Percentiles rank a stretch among this genome's conserved stretches.
Conservation (phyloP, 371 early-diverging fungal species). For the Zancudomyces culisetae region DNA sequence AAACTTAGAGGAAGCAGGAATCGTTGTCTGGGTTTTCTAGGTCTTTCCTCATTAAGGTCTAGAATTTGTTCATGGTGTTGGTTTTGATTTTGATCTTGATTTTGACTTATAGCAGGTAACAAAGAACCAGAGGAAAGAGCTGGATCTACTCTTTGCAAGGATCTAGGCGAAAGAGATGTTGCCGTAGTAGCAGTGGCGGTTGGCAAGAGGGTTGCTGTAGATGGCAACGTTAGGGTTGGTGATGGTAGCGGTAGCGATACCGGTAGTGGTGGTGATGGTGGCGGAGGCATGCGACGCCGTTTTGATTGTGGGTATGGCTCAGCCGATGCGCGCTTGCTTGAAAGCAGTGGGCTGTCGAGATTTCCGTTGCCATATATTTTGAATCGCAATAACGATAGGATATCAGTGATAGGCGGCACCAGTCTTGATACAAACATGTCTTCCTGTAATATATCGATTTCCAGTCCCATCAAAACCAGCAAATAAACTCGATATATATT, state of each 20-base stretch:
- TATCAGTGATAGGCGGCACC: not conserved
- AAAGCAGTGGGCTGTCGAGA: not conserved
- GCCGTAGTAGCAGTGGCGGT: not conserved
- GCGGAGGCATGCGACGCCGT: not conserved
- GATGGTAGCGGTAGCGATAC: not conserved
- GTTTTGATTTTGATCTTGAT: not conserved
- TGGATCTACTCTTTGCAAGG: too few relatives aligned
- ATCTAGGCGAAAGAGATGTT: too few relatives aligned
- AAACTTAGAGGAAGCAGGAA: conserved; percentile 6
- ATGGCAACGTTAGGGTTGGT: not conserved
- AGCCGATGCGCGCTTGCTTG: too few relatives aligned
- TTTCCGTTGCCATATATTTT: not conserved
- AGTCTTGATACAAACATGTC: not conserved
- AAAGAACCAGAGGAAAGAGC: too few relatives aligned
- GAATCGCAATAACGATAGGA: not conserved
- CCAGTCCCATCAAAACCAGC: conserved; percentile 1
- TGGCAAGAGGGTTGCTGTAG: not conserved
- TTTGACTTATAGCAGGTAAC: too few relatives aligned
- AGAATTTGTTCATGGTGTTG: not conserved
- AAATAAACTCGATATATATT: not conserved
- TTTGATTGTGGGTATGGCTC: not conserved
- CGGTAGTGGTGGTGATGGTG: not conserved
- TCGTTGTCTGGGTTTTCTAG: conserved; percentile 15
- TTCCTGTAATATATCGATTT: not conserved
- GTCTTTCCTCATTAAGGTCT: conserved; percentile 15